phyloP scores from a whole-genome alignment of 1,139 yeast species.

The Diutina neorugosa region DNA sequence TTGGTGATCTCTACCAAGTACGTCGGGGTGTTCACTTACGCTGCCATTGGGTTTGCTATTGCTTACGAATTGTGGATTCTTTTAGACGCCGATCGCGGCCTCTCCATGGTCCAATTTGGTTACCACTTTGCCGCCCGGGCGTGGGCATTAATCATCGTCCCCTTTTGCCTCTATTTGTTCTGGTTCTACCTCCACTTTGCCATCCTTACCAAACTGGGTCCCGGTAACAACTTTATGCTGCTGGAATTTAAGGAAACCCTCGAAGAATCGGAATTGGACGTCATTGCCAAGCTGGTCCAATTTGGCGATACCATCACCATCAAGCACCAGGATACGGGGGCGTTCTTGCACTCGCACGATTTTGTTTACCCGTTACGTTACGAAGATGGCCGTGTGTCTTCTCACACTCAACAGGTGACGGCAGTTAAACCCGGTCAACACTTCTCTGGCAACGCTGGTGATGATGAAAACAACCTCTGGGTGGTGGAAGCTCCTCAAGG shows the following conservation, averaged over 20 bases:
- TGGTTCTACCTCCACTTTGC: conserved; percentile 94
- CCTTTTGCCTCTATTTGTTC: conserved; percentile 70
- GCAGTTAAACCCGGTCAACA: conserved; percentile 32
- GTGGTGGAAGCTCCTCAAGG: conserved; percentile 39
- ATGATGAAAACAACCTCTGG: conserved; percentile 74
- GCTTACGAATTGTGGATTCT: conserved; percentile 77
- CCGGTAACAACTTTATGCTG: conserved; percentile 92
- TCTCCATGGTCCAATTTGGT: conserved; percentile 42
- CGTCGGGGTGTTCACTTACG: conserved; percentile 86
- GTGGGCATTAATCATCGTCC: conserved; percentile 62
- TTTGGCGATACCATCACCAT: conserved; percentile 69
- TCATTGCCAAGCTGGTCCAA: conserved; percentile 57
- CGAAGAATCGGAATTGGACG: conserved; percentile 69
- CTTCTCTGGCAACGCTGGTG: conserved; percentile 9
- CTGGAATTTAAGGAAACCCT: conserved; percentile 87
- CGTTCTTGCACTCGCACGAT: conserved; percentile 71
- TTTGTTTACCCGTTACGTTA: conserved; percentile 75
- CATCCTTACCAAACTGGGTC: conserved; percentile 74
- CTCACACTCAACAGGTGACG: conserved; percentile 92
- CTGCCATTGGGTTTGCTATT: conserved; percentile 81
- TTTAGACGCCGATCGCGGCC: conserved; percentile 61
- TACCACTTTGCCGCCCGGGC: conserved; percentile 73
- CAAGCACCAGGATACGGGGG: conserved; percentile 64
- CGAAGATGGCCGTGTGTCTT: conserved; percentile 92
- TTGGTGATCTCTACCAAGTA: conserved; percentile 91